A percentile compares a stretch with the other conserved stretches of the same genome.
Conservation (phyloP, 1,284 basidiomycete species). For the Boletus semigastroideus region DNA sequence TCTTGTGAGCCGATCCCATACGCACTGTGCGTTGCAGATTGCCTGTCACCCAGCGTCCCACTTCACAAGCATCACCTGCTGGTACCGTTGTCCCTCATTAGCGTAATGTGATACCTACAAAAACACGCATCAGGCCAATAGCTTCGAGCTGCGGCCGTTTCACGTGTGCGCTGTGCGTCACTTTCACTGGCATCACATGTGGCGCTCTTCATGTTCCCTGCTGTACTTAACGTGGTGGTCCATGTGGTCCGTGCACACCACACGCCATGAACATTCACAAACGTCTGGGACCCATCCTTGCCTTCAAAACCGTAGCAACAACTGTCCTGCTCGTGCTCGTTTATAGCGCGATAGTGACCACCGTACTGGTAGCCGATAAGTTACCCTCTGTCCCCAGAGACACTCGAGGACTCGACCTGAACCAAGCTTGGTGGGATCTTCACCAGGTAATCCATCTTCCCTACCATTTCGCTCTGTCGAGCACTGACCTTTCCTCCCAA, state of each 20-base stretch:
- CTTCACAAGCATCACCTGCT: too few species aligned
- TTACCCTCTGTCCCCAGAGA: conserved; percentile 48
- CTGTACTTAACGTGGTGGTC: too few species aligned
- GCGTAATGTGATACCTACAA: too few species aligned
- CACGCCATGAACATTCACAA: conserved; percentile 21
- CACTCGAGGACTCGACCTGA: conserved; percentile 52
- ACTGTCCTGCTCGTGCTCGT: conserved; percentile 50
- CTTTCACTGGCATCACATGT: too few species aligned
- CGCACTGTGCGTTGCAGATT: too few species aligned
- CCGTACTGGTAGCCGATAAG: conserved; percentile 55
- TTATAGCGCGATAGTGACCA: conserved; percentile 52
- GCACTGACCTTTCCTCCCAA: conserved; percentile 26
- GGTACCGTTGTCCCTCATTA: too few species aligned
- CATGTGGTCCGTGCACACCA: neutral
- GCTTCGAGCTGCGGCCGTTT: too few species aligned
- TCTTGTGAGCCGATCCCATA: too few species aligned
- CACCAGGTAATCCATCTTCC: conserved; percentile 45
- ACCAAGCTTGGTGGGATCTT: conserved; percentile 60
- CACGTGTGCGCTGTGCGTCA: too few species aligned
- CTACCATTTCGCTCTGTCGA: neutral
- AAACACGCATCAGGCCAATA: too few species aligned
- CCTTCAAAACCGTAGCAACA: conserved; percentile 46
- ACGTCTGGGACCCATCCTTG: conserved; percentile 25
- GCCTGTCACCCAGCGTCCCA: too few species aligned
- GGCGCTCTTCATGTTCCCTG: too few species aligned